Conservation (phyloP, 805 yeast species). For the Candida corydali region DNA sequence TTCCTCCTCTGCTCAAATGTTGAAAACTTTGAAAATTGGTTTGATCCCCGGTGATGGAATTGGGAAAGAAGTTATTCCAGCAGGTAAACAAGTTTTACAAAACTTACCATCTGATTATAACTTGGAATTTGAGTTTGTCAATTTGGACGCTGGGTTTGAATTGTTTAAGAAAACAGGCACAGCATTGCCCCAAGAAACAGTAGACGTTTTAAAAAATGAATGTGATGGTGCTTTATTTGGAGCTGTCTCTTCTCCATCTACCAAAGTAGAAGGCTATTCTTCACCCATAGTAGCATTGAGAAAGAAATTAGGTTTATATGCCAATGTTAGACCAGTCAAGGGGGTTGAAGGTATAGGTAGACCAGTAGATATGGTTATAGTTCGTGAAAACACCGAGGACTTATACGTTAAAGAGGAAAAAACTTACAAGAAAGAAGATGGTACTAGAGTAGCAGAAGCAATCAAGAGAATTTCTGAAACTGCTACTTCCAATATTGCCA, state of each 20-base stretch:
- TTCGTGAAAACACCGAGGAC: slow-evolving; percentile 98
- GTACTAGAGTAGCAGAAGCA: slow-evolving; percentile 92
- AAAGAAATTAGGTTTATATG: slow-evolving; percentile 90
- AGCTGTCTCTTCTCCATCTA: slow-evolving; percentile 93
- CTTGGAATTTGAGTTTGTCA: slow-evolving; percentile 78
- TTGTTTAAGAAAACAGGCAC: slow-evolving; percentile 91
- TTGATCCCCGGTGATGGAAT: slow-evolving; percentile 98
- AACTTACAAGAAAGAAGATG: slow-evolving; percentile 68
- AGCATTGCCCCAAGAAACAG: slow-evolving; percentile 92
- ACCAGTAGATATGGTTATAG: slow-evolving; percentile 96
- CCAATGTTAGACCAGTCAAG: slow-evolving; percentile 97
- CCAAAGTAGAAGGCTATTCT: slow-evolving; percentile 93
- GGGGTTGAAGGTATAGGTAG: slow-evolving; percentile 81
- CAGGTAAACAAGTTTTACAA: slow-evolving; percentile 85
- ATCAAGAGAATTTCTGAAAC: slow-evolving; percentile 90
- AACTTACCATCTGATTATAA: slow-evolving; percentile 73
- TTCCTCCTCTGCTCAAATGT: slow-evolving; percentile 26
- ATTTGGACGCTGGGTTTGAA: slow-evolving; percentile 92
- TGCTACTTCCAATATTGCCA: slow-evolving; percentile 83
- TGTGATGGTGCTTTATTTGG: slow-evolving; percentile 99
- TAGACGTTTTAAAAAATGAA: slow-evolving; percentile 64
- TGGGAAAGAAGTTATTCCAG: slow-evolving; percentile 96
- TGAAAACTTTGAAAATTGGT: slow-evolving; percentile 44
- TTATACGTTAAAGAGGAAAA: slow-evolving; percentile 92
- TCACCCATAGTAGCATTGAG: slow-evolving; percentile 99